These are phyloP conservation scores for Protea cynaroides DNA, from an alignment of 164 flowering plant genomes.

Conservation along the genomic window DNA sequence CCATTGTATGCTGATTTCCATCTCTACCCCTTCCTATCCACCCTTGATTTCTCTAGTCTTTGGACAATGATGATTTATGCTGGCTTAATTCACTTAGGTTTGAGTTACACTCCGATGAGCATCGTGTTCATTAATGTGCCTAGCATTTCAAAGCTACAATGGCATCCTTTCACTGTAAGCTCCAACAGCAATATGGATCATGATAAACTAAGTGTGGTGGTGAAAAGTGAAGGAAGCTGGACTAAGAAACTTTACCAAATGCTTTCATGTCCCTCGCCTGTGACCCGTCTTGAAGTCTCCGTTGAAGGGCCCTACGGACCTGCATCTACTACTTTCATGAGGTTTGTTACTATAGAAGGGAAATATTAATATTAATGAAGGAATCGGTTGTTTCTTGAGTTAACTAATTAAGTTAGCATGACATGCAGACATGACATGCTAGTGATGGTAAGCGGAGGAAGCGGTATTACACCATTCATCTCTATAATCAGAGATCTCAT, in stretches of 20 bases:
- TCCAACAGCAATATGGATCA: constrained; percentile 53
- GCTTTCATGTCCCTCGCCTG: constrained; percentile 43
- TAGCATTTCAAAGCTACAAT: constrained; percentile 62
- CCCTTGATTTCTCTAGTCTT: no score
- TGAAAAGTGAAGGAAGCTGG: constrained; percentile 68
- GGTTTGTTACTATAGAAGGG: constrained; percentile 27
- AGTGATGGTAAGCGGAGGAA: constrained; percentile 84
- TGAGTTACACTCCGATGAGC: constrained; percentile 54
- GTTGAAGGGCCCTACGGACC: constrained; percentile 96
- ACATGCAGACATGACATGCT: constrained; percentile 65
- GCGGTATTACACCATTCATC: constrained; percentile 79
- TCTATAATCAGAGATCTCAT: constrained; percentile 67
- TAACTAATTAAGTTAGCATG: no score
- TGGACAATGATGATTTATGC: no score
- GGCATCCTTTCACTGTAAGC: constrained; percentile 79
- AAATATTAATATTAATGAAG: no score
- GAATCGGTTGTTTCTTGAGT: no score
- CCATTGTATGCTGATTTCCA: no score
- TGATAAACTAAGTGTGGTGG: constrained; percentile 47
- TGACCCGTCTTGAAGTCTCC: constrained; percentile 51
- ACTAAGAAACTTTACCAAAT: constrained; percentile 44
- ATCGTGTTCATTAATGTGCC: constrained; percentile 56
- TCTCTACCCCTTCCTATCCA: no score
- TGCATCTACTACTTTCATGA: constrained; percentile 45
- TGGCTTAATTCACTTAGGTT: constrained; percentile 14